A percentile compares a stretch with the other conserved stretches of the same genome.
These are phyloP conservation scores for Nemophila menziesii DNA, from an alignment of 257 asterid species.

Conservation along the genomic window DNA sequence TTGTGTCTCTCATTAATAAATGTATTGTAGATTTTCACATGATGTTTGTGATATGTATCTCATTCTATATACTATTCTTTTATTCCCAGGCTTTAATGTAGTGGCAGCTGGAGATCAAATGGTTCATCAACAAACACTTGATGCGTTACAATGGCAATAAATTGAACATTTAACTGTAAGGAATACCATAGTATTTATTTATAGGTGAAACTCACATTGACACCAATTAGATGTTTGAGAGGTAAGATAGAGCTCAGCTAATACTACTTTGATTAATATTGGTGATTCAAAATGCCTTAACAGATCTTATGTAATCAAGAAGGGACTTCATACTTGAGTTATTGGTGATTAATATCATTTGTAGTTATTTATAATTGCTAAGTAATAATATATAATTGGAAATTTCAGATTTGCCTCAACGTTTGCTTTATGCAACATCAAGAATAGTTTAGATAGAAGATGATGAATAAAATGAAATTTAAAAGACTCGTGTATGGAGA, in stretches of 20 bases:
- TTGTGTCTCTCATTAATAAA: not conserved
- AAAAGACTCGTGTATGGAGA: too few relatives aligned
- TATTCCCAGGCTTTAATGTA: slow-evolving; percentile 60
- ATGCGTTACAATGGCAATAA: slow-evolving; percentile 46
- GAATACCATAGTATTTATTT: not conserved
- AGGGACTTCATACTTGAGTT: too few relatives aligned
- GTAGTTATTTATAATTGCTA: too few relatives aligned
- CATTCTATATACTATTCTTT: not conserved
- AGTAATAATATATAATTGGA: too few relatives aligned
- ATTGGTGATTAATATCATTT: too few relatives aligned
- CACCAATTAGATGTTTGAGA: not conserved
- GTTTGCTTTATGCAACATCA: too few relatives aligned
- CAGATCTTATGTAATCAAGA: too few relatives aligned
- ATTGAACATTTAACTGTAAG: not conserved
- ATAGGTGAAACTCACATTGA: not conserved
- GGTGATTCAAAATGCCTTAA: too few relatives aligned
- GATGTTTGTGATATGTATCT: not conserved
- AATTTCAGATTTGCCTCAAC: too few relatives aligned
- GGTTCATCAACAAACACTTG: slow-evolving; percentile 53
- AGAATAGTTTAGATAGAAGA: too few relatives aligned
- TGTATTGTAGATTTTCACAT: not conserved
- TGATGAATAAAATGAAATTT: too few relatives aligned
- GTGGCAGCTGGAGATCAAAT: slow-evolving; percentile 72
- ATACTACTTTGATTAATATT: too few relatives aligned
- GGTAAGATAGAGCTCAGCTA: not conserved